Conservation (phyloP, 768 basidiomycete genomes). For the Termitomyces sp. region DNA sequence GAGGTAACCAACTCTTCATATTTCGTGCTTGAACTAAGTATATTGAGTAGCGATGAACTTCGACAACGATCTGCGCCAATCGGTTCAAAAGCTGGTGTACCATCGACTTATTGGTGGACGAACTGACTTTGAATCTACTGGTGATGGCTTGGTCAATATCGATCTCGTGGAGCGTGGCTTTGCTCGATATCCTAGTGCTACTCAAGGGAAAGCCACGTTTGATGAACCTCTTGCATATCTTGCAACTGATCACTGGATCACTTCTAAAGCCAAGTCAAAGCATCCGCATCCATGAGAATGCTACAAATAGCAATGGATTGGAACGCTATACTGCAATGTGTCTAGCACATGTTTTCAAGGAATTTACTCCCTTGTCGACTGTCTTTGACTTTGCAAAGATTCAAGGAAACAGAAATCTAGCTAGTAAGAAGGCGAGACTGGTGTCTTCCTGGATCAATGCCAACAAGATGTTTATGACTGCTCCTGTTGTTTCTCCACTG, state of each 20-base stretch:
- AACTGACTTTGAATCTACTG: neutral
- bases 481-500: neutral
- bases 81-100: neutral
- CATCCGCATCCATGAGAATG: neutral
- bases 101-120: neutral
- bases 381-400: neutral
- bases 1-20: neutral
- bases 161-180: neutral
- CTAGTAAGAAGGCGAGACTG: neutral
- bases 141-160: neutral
- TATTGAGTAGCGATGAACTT: neutral
- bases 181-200: neutral
- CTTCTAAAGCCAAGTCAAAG: neutral
- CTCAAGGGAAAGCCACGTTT: neutral
- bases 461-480: neutral
- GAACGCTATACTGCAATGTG: neutral
- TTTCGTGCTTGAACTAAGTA: neutral
- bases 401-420: neutral
- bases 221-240: conserved; percentile 1
- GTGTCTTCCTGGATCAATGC: neutral
- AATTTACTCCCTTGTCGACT: neutral
- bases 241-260: neutral
- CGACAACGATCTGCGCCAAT: neutral
- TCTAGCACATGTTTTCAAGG: neutral
- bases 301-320: neutral